Percentiles rank a stretch among this genome's conserved stretches.
These are phyloP conservation scores for Neofusicoccum sp. DNA, from an alignment of 2,329 filamentous ascomycete genomes.

Conservation along the genomic window DNA sequence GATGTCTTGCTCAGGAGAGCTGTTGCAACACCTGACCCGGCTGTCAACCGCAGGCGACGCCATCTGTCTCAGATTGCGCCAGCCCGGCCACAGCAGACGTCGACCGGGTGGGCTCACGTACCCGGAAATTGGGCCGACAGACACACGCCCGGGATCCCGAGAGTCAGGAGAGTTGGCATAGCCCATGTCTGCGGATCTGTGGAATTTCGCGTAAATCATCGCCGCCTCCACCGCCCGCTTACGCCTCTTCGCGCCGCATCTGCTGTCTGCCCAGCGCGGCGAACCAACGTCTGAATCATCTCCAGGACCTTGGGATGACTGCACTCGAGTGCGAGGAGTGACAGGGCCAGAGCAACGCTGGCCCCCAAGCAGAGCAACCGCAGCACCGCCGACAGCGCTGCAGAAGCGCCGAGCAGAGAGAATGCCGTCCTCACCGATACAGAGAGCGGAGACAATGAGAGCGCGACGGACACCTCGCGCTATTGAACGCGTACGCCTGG, in stretches of 20 bases:
- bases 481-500: too few relatives aligned
- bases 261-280: too few relatives aligned
- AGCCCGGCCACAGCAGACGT: background rate
- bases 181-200: background rate
- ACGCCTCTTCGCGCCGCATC: background rate
- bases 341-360: background rate
- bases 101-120: background rate
- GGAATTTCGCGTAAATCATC: constrained; percentile 7
- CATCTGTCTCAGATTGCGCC: constrained; percentile 7
- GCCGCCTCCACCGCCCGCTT: background rate
- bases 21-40: background rate
- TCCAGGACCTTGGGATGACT: background rate
- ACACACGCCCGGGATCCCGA: background rate
- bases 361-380: constrained; percentile 3
- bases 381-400: background rate
- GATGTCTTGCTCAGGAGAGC: background rate
- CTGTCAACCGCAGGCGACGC: constrained; percentile 6
- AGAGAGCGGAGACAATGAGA: too few relatives aligned
- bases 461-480: too few relatives aligned
- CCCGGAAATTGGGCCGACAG: constrained; percentile 3
- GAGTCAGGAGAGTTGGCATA: background rate
- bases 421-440: background rate
- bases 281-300: background rate
- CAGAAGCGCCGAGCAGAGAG: background rate
- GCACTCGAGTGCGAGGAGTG: background rate